These are phyloP conservation scores for Stereocaulon alpinum DNA, from an alignment of 495 filamentous ascomycete species.

Conservation along the genomic window DNA sequence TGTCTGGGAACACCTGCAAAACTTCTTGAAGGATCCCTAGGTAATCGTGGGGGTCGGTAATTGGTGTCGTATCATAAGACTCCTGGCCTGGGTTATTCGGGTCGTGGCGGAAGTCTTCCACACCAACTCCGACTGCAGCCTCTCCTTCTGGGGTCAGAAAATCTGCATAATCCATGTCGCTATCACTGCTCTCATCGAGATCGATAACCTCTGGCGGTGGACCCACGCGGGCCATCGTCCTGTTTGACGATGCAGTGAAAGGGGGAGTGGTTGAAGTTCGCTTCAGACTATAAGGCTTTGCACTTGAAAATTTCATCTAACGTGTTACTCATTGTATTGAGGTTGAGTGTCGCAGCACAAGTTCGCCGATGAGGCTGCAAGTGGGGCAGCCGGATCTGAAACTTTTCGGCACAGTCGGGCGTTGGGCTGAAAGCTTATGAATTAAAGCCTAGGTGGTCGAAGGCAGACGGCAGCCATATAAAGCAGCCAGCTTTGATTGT, in stretches of 20 bases:
- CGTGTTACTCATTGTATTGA: too few relatives aligned
- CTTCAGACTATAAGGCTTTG: too few relatives aligned
- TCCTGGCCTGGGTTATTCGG: background rate
- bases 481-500: too few relatives aligned
- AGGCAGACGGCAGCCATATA: too few relatives aligned
- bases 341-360: too few relatives aligned
- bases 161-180: background rate
- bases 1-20: slow-evolving; percentile 41
- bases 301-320: too few relatives aligned
- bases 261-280: too few relatives aligned
- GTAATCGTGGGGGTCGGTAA: slow-evolving; percentile 4
- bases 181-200: slow-evolving; percentile 13
- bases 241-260: background rate
- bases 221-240: background rate
- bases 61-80: background rate
- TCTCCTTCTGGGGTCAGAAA: background rate
- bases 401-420: too few relatives aligned
- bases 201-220: slow-evolving; percentile 12
- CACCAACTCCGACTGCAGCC: background rate
- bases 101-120: background rate
- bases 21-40: slow-evolving; percentile 34
- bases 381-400: too few relatives aligned
- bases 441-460: too few relatives aligned
- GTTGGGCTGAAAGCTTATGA: too few relatives aligned
- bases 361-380: too few relatives aligned